A percentile compares a stretch with the other conserved stretches of the same genome.
Evolutionary conservation across 2,329 filamentous ascomycete genomes (phyloP).

Genomic region (Ophiostoma piceae): DNA sequence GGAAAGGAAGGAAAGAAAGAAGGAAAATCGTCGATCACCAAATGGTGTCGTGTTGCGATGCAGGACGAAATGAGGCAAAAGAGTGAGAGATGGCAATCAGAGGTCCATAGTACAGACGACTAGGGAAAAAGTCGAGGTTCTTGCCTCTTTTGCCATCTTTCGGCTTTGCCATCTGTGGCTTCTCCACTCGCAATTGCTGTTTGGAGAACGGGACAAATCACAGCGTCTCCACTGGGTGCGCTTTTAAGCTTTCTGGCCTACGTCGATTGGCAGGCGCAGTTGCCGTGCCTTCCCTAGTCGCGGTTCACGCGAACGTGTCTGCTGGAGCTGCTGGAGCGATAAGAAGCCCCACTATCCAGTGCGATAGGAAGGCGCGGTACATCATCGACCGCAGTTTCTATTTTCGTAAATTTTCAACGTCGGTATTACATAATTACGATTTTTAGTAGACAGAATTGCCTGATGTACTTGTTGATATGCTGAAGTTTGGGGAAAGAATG

Average conservation of each 20-base stretch:
- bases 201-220: constrained; percentile 11
- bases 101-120: constrained; percentile 4
- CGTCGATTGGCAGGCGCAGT: constrained; percentile 10
- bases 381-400: neutral
- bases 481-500: too few relatives aligned
- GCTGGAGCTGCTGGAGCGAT: neutral
- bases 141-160: neutral
- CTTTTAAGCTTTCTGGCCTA: constrained; percentile 10
- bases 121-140: constrained; percentile 19
- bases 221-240: constrained; percentile 3
- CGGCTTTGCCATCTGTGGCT: neutral
- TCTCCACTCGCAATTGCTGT: constrained; percentile 1
- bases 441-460: too few relatives aligned
- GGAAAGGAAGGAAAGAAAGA: neutral
- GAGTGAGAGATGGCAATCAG: neutral
- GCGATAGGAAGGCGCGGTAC: constrained; percentile 10
- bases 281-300: constrained; percentile 10
- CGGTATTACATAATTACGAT: neutral
- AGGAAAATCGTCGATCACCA: constrained; percentile 18
- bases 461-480: too few relatives aligned
- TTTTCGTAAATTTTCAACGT: neutral
- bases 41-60: constrained; percentile 11
- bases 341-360: neutral
- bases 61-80: constrained; percentile 14
- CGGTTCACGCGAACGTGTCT: neutral